Conservation (phyloP, 129 eudicot genomes). For the Mikania micrantha region DNA sequence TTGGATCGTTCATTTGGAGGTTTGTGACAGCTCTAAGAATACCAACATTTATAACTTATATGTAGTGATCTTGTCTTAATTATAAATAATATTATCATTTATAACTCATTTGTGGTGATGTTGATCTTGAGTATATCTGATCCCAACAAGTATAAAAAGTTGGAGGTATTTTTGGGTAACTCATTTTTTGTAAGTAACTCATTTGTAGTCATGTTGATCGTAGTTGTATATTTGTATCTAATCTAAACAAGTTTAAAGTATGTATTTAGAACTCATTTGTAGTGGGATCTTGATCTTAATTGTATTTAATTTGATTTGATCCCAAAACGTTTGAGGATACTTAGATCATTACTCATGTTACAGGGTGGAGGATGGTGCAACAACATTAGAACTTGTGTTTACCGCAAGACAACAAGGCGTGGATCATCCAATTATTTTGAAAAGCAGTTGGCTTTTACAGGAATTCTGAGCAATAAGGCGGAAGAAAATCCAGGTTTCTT, state of each 20-base stretch:
- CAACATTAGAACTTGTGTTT: conserved; percentile 28
- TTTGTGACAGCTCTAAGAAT: conserved; percentile 19
- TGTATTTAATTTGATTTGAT: not conserved
- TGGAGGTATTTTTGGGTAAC: no score
- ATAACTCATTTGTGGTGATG: no score
- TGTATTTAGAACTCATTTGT: not conserved
- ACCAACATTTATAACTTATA: no score
- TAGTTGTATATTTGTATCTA: no score
- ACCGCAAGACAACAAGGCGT: conserved; percentile 25
- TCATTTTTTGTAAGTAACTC: no score
- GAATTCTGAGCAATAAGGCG: conserved; percentile 35
- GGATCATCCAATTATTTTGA: conserved; percentile 35
- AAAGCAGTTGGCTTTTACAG: conserved; percentile 33
- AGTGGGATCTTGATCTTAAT: not conserved
- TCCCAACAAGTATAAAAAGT: not conserved
- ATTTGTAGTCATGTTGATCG: no score
- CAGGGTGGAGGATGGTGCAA: conserved; percentile 61
- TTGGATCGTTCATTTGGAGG: conserved; percentile 96
- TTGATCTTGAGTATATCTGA: no score
- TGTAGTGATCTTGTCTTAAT: no score
- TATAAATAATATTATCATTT: no score
- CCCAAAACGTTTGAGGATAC: not conserved
- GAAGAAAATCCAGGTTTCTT: conserved; percentile 42
- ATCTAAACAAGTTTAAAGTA: not conserved
- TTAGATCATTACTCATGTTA: not conserved